These are phyloP conservation scores for Dendrobium huoshanense DNA, from an alignment of 106 monocot genomes.

Conservation along the genomic window DNA sequence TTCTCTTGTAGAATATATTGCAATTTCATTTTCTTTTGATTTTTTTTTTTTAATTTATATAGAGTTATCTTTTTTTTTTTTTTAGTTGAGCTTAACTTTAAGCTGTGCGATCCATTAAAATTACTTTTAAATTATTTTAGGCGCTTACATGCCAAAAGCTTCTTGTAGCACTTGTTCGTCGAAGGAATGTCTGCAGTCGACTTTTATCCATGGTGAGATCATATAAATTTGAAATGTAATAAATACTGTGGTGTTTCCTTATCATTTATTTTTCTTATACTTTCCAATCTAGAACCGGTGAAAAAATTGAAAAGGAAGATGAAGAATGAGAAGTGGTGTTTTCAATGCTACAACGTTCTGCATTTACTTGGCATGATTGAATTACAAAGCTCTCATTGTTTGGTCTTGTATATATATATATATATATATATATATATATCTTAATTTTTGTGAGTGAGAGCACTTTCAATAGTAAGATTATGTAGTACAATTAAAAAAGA, in stretches of 20 bases:
- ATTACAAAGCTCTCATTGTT: neutral
- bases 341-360: neutral
- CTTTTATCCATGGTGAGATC: slow-evolving; percentile 71
- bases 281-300: neutral
- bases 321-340: neutral
- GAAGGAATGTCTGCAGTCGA: slow-evolving; percentile 65
- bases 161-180: slow-evolving; percentile 69
- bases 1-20: neutral
- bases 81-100: neutral
- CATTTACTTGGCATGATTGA: neutral
- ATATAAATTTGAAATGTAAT: neutral
- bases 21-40: neutral
- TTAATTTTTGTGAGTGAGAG: too few relatives aligned
- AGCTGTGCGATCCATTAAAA: neutral
- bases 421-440: too few relatives aligned
- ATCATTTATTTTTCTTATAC: neutral
- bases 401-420: neutral
- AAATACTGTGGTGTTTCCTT: neutral
- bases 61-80: neutral
- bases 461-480: too few relatives aligned
- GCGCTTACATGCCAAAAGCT: slow-evolving; percentile 77
- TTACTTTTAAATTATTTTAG: slow-evolving; percentile 21
- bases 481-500: too few relatives aligned
- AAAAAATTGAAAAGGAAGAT: neutral
- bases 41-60: neutral